Evolutionary conservation across 1,139 yeast species (phyloP).

Genomic region (Magnusiomyces suaveolens): DNA sequence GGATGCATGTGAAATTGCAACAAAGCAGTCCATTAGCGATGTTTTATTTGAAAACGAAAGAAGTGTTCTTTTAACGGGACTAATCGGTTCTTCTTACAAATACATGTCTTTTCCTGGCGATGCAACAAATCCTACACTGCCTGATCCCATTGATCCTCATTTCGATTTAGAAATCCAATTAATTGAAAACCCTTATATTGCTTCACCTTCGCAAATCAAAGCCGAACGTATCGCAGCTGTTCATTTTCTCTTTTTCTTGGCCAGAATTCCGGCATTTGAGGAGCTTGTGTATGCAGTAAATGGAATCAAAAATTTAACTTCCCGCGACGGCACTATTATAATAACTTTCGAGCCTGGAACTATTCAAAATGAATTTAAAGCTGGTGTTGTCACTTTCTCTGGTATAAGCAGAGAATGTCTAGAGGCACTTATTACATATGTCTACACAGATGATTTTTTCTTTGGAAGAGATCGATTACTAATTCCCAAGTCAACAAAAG

Average conservation of each 20-base stretch:
- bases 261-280: background rate
- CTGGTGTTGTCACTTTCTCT: background rate
- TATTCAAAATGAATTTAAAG: background rate
- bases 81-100: background rate
- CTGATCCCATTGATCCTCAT: constrained; percentile 2
- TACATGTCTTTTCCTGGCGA: background rate
- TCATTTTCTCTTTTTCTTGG: constrained; percentile 1
- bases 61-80: background rate
- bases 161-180: background rate
- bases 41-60: background rate
- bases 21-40: background rate
- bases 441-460: constrained; percentile 4
- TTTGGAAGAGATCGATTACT: constrained; percentile 1
- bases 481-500: background rate
- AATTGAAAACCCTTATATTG: background rate
- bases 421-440: background rate
- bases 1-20: background rate
- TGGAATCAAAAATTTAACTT: background rate
- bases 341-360: background rate
- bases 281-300: background rate
- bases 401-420: background rate
- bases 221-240: background rate
- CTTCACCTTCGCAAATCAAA: background rate
- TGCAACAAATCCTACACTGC: background rate
- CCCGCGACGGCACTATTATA: background rate